phyloP scores from a whole-genome alignment of 2,329 filamentous ascomycete species.

The Aspergillus persii region DNA sequence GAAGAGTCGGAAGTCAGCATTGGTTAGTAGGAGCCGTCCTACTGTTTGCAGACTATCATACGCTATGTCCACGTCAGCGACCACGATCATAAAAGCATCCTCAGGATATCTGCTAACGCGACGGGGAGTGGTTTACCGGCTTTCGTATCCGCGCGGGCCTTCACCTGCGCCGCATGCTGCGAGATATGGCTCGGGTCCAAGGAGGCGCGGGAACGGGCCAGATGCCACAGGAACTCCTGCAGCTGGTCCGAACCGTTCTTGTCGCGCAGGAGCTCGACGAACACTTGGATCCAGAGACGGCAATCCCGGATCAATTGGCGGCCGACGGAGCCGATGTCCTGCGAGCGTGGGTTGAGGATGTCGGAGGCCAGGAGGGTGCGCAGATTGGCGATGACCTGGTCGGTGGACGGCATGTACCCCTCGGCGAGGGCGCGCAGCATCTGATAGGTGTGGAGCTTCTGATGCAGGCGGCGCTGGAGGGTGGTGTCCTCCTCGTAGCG shows the following conservation, averaged over 20 bases:
- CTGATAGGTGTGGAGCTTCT: constrained; percentile 91
- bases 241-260: constrained; percentile 85
- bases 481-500: constrained; percentile 72
- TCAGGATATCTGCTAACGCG: not conserved
- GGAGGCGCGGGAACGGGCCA: constrained; percentile 69
- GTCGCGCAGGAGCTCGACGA: constrained; percentile 76
- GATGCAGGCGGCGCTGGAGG: constrained; percentile 73
- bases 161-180: constrained; percentile 59
- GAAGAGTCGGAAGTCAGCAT: constrained; percentile 85
- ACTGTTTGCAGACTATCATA: constrained; percentile 82
- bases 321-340: constrained; percentile 74
- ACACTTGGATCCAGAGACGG: constrained; percentile 71
- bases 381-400: constrained; percentile 77
- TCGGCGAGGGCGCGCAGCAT: constrained; percentile 78
- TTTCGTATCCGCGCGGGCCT: constrained; percentile 67
- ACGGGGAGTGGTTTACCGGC: constrained; percentile 52
- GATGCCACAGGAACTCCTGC: constrained; percentile 87
- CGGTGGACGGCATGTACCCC: constrained; percentile 89
- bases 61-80: constrained; percentile 46
- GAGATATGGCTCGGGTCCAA: constrained; percentile 66
- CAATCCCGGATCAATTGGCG: constrained; percentile 68
- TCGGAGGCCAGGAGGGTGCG: constrained; percentile 75
- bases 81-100: not conserved
- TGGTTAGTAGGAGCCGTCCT: constrained; percentile 79
- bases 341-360: constrained; percentile 70